Base-by-base conservation (phyloP, 2,329 filamentous ascomycete genomes). In the Sarocladium brachiariae region DNA sequence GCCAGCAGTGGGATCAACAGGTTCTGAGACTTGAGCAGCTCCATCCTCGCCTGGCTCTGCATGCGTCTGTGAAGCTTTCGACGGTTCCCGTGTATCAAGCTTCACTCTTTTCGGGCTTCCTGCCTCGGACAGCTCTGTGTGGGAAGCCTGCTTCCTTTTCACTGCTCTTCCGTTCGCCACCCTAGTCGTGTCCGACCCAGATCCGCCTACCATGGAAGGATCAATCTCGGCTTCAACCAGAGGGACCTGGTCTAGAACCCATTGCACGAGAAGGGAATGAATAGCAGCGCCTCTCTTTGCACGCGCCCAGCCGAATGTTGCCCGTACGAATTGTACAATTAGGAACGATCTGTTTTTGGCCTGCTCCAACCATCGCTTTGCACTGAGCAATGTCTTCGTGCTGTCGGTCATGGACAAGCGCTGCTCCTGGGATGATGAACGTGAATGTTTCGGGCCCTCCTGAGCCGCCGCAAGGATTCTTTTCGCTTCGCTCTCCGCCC, bases 171-270 rank as follows among this genome's bases (percentile, higher is more conserved):
- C 27, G 7, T 30, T 13, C 27, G n/a, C n/a, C n/a, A 30, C 27
- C 27, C 27, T 7, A 30, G 27, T 30, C 27, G 7, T 7, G 27
- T 30, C n/a, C n/a, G n/a, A n/a, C n/a, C n/a, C n/a, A n/a, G n/a
- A n/a, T 30, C 27, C 7, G 27, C 7, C 7, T n/a, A n/a, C 23
- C 45, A 14, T 4, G 38, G 19, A 16, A n/a, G 14, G 8, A 47
- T 52, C 39, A 53, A 60, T 50, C 53, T 63, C 58, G 34, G 56
- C 56, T 49, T 64, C 58, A 38, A 65, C 56, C 31, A 63, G 49
- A 24, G 57, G 56, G 49, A 64, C 34, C 51, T 66, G 61, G 25
- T 61, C 51, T 38, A 63, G 37, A 31, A 60, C 57, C 63, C 63
- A 65, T 56, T 55, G 55, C 33, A 61, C 49, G 23, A 59, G 53